These are phyloP conservation scores for Viridothelium virens DNA, from an alignment of 495 filamentous ascomycete genomes.

Conservation along the genomic window DNA sequence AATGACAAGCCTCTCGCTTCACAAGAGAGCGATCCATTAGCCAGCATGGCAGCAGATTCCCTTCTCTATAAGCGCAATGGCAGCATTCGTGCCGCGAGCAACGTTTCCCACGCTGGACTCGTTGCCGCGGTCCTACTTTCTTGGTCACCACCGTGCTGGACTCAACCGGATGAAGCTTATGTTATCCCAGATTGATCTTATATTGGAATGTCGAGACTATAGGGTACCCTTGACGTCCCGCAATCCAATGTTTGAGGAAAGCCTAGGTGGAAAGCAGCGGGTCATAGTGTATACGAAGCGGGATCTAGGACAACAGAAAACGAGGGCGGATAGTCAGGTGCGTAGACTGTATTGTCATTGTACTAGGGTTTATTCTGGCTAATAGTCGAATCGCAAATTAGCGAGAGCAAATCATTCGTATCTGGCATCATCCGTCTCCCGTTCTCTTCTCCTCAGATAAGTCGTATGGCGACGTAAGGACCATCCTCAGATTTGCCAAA, in stretches of 20 bases:
- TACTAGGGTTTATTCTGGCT: neutral
- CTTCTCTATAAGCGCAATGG: conserved; percentile 15
- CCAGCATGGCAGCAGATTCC: neutral
- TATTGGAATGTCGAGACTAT: conserved; percentile 93
- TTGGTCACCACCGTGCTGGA: conserved; percentile 89
- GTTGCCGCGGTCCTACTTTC: conserved; percentile 85
- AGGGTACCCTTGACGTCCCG: conserved; percentile 78
- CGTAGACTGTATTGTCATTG: neutral
- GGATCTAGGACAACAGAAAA: conserved; percentile 55
- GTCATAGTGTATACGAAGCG: conserved; percentile 87
- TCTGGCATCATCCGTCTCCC: conserved; percentile 49
- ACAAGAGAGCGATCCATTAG: no score
- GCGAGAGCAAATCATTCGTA: conserved; percentile 47
- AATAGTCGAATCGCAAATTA: conserved; percentile 13
- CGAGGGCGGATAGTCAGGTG: conserved; percentile 29
- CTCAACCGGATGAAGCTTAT: conserved; percentile 75
- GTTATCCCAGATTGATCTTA: conserved; percentile 72
- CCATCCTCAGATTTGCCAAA: conserved; percentile 52
- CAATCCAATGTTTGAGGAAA: conserved; percentile 84
- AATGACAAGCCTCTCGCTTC: neutral
- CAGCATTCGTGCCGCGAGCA: conserved; percentile 62
- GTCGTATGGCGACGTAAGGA: conserved; percentile 42
- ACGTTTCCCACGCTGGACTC: conserved; percentile 60
- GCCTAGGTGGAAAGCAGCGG: conserved; percentile 58
- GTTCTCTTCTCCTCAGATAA: conserved; percentile 59